phyloP scores from a whole-genome alignment of 2,329 filamentous ascomycete species.

The Paracoccidioides lutzii region DNA sequence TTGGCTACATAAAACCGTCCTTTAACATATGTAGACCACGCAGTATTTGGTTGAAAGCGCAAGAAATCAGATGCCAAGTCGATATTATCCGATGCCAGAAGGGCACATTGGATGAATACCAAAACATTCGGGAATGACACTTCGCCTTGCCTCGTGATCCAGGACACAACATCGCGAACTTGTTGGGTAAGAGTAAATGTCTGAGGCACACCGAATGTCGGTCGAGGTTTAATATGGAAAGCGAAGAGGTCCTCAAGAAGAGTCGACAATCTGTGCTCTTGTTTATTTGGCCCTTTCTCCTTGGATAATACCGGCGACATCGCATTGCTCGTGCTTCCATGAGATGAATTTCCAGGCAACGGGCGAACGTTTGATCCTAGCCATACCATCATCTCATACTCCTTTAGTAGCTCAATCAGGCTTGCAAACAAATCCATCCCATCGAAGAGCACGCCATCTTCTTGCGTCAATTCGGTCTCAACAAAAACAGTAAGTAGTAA shows the following conservation, averaged over 20 bases:
- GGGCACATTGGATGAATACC: constrained; percentile 54
- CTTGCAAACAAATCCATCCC: constrained; percentile 44
- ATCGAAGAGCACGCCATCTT: constrained; percentile 58
- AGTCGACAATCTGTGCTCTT: constrained; percentile 17
- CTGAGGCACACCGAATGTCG: constrained; percentile 27
- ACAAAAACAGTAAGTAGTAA: constrained; percentile 75
- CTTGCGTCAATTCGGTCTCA: constrained; percentile 65
- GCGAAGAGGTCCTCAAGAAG: constrained; percentile 36
- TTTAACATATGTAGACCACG: constrained; percentile 64
- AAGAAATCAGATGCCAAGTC: constrained; percentile 54
- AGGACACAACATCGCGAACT: constrained; percentile 33
- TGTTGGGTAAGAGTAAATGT: constrained; percentile 32
- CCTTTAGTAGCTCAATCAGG: constrained; percentile 56
- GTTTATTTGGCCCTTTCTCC: constrained; percentile 10
- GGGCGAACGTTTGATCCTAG: constrained; percentile 39
- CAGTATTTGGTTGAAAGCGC: constrained; percentile 46
- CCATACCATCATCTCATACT: constrained; percentile 57
- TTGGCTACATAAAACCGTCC: constrained; percentile 64
- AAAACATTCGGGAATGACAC: constrained; percentile 46
- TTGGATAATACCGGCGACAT: constrained; percentile 14
- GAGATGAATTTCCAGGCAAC: constrained; percentile 17
- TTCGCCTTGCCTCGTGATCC: constrained; percentile 41
- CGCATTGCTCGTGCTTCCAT: constrained; percentile 15
- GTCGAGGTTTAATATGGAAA: constrained; percentile 30
- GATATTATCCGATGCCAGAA: constrained; percentile 55